Evolutionary conservation across 225 moss, liverwort and hornwort species (phyloP), one percentile per base, ranked within the genome.

Genomic region (Physcomitrellopsis africana): DNA sequence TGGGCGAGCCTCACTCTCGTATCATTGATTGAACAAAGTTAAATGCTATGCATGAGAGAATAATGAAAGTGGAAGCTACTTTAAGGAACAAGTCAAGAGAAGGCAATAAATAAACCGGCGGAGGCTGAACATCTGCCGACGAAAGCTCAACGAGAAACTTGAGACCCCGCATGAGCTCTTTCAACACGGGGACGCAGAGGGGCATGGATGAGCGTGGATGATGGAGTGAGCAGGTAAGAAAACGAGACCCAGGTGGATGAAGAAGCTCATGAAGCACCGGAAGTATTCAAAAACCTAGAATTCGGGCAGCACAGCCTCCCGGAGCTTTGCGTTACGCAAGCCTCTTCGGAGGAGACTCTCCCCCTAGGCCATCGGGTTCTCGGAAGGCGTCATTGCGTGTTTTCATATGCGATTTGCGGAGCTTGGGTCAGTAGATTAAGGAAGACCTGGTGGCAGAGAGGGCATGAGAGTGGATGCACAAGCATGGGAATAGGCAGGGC

Each of bases 231-330:
- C 3, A 24, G 12, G 1, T 24, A 24, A 60, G 10, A 24, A n/a
- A 8, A 20, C 26, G 26, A 10, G 11, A 60, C 29, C 13, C 10
- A 37, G 3, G 18, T 20, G 76, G 81, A 81, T 77, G 81, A 77
- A 77, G 76, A 77, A 81, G 55, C 61, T 48, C 61, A 77, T 81
- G 81, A 81, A 81, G 67, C 11, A 51, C 27, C 59, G 60, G 60
- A 72, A 61, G 72, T 10, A 56, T 77, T 77, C 77, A 68, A 77
- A 37, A 77, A 77, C 81, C 76, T 81, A 76, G 81, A 66, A 81
- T 67, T 72, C 70, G 42, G 67, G 54, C 45, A 73, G 0, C 67
- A 79, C 42, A 47, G 69, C 65, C 53, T 75, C 45, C 64, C 7
- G 70, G 75, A 64, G 64, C 64, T 52, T n/a, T 37, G 32, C 32